These are phyloP conservation scores for Olyra latifolia DNA, from an alignment of 176 grass and related monocot species.

Conservation along the genomic window DNA sequence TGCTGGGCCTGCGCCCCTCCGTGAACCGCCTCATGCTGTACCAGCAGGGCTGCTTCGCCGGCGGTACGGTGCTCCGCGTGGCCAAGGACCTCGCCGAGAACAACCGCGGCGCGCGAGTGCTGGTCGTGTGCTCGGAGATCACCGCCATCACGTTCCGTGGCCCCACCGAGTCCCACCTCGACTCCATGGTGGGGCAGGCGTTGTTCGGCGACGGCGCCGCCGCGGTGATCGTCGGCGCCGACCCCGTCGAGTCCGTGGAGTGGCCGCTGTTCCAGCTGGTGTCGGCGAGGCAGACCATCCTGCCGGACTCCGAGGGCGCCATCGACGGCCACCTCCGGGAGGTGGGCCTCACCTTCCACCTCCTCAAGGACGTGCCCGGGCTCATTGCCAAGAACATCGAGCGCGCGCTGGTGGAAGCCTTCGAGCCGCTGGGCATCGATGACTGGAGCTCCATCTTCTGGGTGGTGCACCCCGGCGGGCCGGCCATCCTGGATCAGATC, in stretches of 20 bases:
- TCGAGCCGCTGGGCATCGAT: constrained; percentile 62
- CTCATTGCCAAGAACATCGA: constrained; percentile 93
- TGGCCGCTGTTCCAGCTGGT: constrained; percentile 76
- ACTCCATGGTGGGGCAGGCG: constrained; percentile 80
- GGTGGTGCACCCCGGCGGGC: constrained; percentile 80
- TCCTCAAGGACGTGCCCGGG: constrained; percentile 86
- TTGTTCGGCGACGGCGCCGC: constrained; percentile 86
- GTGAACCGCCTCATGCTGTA: constrained; percentile 95
- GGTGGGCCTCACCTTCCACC: constrained; percentile 81
- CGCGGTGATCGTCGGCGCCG: constrained; percentile 65
- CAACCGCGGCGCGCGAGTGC: constrained; percentile 77
- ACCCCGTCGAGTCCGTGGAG: constrained; percentile 57
- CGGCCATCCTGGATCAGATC: constrained; percentile 83
- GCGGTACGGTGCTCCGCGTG: constrained; percentile 83
- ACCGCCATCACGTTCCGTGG: constrained; percentile 90
- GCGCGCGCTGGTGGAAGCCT: constrained; percentile 64
- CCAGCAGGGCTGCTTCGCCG: constrained; percentile 94
- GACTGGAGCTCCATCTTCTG: constrained; percentile 94
- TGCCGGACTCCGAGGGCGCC: constrained; percentile 87
- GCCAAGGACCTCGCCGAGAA: constrained; percentile 98
- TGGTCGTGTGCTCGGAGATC: constrained; percentile 90
- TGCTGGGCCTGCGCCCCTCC: constrained; percentile 68
- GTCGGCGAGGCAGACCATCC: constrained; percentile 77
- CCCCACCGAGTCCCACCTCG: constrained; percentile 70
- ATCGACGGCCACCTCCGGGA: constrained; percentile 88